Conservation (phyloP, 495 filamentous ascomycete species). For the Penicillium egyptiacum region DNA sequence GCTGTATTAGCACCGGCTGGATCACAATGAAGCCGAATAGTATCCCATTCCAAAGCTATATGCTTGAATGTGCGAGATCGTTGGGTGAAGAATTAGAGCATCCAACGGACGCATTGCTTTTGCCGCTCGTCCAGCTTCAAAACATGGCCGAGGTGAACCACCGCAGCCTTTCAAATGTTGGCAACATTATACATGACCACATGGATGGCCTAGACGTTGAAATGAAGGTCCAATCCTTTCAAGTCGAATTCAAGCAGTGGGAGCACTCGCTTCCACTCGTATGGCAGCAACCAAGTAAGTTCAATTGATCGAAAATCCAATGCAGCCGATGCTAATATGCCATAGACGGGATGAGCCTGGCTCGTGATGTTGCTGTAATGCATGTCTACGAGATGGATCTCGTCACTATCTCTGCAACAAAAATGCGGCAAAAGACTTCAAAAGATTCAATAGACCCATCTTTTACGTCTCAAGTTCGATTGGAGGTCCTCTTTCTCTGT, state of each 20-base stretch:
- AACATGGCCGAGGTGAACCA: constrained; percentile 1
- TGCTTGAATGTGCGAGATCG: constrained; percentile 1
- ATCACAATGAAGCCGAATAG: background rate
- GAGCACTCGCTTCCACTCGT: background rate
- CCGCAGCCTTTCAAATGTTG: background rate
- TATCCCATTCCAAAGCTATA: background rate
- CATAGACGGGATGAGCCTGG: background rate
- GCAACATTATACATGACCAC: background rate
- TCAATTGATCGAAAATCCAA: background rate
- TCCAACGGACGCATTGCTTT: background rate
- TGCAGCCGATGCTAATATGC: background rate
- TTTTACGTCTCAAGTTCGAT: background rate
- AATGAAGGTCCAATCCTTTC: constrained; percentile 1
- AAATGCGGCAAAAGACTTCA: background rate
- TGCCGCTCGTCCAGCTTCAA: constrained; percentile 1
- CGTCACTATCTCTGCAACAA: background rate
- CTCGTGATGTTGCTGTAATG: background rate
- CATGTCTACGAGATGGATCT: constrained; percentile 1
- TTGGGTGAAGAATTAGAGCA: constrained; percentile 1
- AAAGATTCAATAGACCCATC: background rate
- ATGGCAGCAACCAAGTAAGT: constrained; percentile 1
- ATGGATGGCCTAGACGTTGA: background rate
- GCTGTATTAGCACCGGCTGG: background rate
- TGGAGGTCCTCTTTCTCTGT: constrained; percentile 1
- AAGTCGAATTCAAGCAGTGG: background rate